Evolutionary conservation across 345 rosid species (phyloP).

Genomic region (Anastatica hierochuntica): DNA sequence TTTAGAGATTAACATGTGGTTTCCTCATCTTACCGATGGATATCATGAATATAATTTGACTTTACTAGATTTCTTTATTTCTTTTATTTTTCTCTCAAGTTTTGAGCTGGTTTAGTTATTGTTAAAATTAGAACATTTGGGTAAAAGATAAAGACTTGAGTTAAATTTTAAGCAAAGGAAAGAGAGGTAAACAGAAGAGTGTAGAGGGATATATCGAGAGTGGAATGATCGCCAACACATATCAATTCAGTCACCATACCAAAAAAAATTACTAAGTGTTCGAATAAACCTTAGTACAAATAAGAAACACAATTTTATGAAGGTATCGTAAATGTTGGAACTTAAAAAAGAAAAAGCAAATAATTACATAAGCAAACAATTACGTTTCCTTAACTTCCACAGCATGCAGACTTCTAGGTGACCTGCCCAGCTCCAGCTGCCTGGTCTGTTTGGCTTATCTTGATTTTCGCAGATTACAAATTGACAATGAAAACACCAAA

Average conservation of each 20-base stretch:
- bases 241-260: conserved; percentile 7
- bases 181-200: neutral
- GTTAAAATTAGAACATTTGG: too few relatives aligned
- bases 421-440: conserved; percentile 28
- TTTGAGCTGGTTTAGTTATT: too few relatives aligned
- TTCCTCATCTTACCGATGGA: too few relatives aligned
- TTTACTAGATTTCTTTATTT: too few relatives aligned
- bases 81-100: too few relatives aligned
- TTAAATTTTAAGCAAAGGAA: too few relatives aligned
- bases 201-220: neutral
- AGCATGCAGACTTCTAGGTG: conserved; percentile 31
- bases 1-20: too few relatives aligned
- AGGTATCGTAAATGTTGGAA: too few relatives aligned
- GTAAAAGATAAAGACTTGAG: too few relatives aligned
- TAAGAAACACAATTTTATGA: conserved; percentile 17
- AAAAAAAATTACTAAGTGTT: neutral
- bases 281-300: conserved; percentile 22
- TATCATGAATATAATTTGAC: too few relatives aligned
- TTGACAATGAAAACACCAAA: neutral
- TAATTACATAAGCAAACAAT: neutral
- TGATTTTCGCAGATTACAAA: conserved; percentile 28
- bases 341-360: too few relatives aligned
- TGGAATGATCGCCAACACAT: neutral
- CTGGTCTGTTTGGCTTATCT: conserved; percentile 30
- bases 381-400: conserved; percentile 18